phyloP scores from a whole-genome alignment of 257 asterid genomes.

The Henckelia pumila region DNA sequence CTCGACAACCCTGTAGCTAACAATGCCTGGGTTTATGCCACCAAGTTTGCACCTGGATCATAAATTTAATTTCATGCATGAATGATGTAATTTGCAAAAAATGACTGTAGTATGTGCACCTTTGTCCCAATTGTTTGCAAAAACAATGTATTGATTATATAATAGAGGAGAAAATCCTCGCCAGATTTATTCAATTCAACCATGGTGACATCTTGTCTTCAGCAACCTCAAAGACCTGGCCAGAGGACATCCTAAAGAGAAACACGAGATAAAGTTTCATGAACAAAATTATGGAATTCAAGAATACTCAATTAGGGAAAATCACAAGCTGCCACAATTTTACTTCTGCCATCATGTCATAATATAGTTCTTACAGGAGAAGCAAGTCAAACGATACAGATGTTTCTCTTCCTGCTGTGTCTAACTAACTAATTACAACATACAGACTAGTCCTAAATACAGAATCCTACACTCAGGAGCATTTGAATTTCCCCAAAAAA shows the following conservation, averaged over 20 bases:
- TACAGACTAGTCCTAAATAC: background rate
- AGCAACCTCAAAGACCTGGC: background rate
- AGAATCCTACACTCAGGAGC: background rate
- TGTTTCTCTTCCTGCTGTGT: background rate
- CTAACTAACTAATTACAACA: background rate
- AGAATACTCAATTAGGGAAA: background rate
- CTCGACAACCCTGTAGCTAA: conserved; percentile 46
- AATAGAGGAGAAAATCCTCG: background rate
- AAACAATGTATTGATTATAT: background rate
- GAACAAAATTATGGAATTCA: background rate
- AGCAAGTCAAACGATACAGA: background rate
- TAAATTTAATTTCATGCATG: conserved; percentile 3
- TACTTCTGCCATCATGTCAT: background rate
- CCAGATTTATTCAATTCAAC: background rate
- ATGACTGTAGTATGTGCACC: background rate
- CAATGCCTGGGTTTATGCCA: conserved; percentile 51
- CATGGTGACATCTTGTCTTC: background rate
- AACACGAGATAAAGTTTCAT: background rate
- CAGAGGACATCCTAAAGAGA: background rate
- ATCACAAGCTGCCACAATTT: background rate
- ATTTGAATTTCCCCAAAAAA: background rate
- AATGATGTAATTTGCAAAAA: background rate
- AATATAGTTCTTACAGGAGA: background rate
- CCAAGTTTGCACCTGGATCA: conserved; percentile 45
- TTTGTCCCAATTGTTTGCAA: background rate